Evolutionary conservation across 2,329 filamentous ascomycete species (phyloP).

Genomic region (Ceratocystis huliohia): DNA sequence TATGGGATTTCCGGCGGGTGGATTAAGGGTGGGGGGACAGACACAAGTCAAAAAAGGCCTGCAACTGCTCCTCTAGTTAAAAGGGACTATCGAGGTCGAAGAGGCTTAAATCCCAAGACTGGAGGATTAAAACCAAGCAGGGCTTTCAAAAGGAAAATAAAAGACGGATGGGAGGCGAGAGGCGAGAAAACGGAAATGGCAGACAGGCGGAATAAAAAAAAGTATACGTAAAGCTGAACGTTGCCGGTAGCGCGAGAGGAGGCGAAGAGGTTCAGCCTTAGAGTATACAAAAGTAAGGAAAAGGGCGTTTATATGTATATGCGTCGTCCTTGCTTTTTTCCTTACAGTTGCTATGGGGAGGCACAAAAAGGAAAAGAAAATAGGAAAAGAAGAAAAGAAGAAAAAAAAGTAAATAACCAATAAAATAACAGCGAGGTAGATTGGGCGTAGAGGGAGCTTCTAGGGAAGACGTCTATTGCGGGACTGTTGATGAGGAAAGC

Average conservation of each 20-base stretch:
- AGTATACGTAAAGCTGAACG: neutral
- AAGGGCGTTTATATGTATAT: neutral
- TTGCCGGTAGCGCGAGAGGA: neutral
- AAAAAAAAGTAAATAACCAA: neutral
- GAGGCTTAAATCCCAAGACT: neutral
- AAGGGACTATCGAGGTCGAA: conserved; percentile 2
- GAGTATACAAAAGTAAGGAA: neutral
- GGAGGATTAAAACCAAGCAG: neutral
- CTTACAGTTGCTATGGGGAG: conserved; percentile 1
- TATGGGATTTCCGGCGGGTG: conserved; percentile 10
- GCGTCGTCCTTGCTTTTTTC: neutral
- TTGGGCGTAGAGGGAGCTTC: neutral
- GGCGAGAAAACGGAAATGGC: neutral
- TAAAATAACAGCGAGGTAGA: neutral
- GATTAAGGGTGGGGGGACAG: conserved; percentile 12
- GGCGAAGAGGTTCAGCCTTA: neutral
- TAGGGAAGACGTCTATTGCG: conserved; percentile 2
- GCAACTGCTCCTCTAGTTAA: conserved; percentile 8
- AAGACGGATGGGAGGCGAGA: neutral
- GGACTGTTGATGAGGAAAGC: neutral
- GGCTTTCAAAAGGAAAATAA: neutral
- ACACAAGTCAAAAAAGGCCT: conserved; percentile 14
- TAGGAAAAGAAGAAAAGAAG: neutral
- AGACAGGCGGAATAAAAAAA: neutral
- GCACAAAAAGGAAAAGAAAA: neutral